These are phyloP conservation scores for Pochonia chlamydosporia DNA, from an alignment of 2,329 filamentous ascomycete genomes.

Conservation along the genomic window DNA sequence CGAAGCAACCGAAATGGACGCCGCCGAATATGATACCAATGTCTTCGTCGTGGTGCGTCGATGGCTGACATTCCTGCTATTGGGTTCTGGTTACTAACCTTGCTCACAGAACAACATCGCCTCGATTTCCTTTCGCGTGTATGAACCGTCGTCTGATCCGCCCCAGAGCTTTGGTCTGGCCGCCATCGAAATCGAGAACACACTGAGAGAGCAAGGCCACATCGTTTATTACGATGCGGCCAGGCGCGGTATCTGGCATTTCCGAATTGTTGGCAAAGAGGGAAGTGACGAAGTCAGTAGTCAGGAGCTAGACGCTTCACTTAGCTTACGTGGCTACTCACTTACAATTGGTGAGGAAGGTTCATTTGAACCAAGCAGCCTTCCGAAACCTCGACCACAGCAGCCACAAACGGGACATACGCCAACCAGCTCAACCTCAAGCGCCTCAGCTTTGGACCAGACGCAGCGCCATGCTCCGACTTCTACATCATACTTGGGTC, in stretches of 20 bases:
- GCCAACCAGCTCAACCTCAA: conserved; percentile 40
- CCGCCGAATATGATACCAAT: conserved; percentile 59
- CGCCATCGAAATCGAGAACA: conserved; percentile 45
- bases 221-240: conserved; percentile 47
- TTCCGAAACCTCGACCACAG: conserved; percentile 38
- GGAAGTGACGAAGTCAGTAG: conserved; percentile 19
- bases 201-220: conserved; percentile 45
- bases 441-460: conserved; percentile 32
- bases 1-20: conserved; percentile 50
- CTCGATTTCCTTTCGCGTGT: conserved; percentile 49
- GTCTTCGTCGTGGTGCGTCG: conserved; percentile 49
- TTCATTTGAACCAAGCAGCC: conserved; percentile 40
- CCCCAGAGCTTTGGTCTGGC: conserved; percentile 38
- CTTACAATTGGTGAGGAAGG: conserved; percentile 44
- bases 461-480: conserved; percentile 18
- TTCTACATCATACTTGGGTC: conserved; percentile 9
- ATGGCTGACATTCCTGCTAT: neutral
- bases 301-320: conserved; percentile 27
- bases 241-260: conserved; percentile 49
- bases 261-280: conserved; percentile 41
- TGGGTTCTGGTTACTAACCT: conserved; percentile 9
- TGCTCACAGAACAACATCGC: conserved; percentile 48
- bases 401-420: conserved; percentile 36
- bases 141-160: conserved; percentile 41
- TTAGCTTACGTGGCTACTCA: conserved; percentile 39